These are phyloP conservation scores for Arthrobotrys musiformis DNA, from an alignment of 2,329 filamentous ascomycete species.

Conservation along the genomic window DNA sequence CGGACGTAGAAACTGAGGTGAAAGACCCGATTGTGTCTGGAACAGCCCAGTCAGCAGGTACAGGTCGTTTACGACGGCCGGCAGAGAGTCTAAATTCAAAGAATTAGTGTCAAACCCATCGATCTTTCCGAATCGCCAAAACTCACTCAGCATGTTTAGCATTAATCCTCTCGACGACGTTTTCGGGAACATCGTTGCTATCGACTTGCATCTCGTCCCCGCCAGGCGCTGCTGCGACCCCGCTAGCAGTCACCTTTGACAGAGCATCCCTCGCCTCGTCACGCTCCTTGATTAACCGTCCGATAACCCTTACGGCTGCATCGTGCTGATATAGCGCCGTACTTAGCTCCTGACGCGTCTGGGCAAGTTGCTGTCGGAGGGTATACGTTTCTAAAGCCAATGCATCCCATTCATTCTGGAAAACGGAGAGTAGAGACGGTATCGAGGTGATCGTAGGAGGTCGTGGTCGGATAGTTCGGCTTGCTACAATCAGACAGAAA, in stretches of 20 bases:
- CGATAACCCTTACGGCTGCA: slow-evolving; percentile 94
- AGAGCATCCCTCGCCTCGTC: slow-evolving; percentile 92
- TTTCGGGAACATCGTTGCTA: slow-evolving; percentile 77
- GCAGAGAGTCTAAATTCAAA: slow-evolving; percentile 75
- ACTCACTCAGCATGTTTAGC: slow-evolving; percentile 81
- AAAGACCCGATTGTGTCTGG: slow-evolving; percentile 75
- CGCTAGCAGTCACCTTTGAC: slow-evolving; percentile 81
- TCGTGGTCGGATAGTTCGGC: slow-evolving; percentile 84
- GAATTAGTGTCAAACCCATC: slow-evolving; percentile 7
- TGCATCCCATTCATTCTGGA: slow-evolving; percentile 98
- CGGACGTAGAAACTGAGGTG: slow-evolving; percentile 67
- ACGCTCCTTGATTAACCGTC: slow-evolving; percentile 85
- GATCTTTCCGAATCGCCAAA: neutral
- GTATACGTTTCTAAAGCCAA: slow-evolving; percentile 91
- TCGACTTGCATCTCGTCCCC: slow-evolving; percentile 96
- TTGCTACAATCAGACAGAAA: slow-evolving; percentile 62
- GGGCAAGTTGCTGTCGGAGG: slow-evolving; percentile 85
- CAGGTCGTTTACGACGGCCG: slow-evolving; percentile 85
- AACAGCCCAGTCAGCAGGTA: slow-evolving; percentile 86
- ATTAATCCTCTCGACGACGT: slow-evolving; percentile 78
- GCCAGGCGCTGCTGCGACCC: slow-evolving; percentile 66
- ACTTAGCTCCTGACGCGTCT: slow-evolving; percentile 91
- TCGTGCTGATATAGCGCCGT: slow-evolving; percentile 97
- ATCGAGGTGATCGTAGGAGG: slow-evolving; percentile 96
- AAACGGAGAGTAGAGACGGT: slow-evolving; percentile 89